Conservation (phyloP, 768 basidiomycete genomes). For the Russula ochroleuca region DNA sequence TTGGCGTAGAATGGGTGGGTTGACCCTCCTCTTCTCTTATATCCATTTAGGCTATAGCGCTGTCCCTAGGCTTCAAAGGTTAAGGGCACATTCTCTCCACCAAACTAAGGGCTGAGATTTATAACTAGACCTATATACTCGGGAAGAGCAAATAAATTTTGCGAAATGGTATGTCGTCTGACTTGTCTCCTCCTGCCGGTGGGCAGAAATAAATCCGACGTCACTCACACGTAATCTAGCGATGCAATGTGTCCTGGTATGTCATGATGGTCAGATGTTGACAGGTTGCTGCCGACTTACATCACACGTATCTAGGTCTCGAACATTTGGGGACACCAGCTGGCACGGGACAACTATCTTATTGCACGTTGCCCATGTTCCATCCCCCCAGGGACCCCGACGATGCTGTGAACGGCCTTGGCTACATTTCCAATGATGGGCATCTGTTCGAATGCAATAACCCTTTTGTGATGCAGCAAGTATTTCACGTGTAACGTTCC, state of each 20-base stretch:
- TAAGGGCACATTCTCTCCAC: neutral
- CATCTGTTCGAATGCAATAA: conserved; percentile 54
- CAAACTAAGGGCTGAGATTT: neutral
- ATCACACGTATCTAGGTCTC: conserved; percentile 36
- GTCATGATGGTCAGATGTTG: no score
- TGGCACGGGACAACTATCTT: conserved; percentile 45
- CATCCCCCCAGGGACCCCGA: conserved; percentile 39
- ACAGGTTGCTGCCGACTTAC: neutral
- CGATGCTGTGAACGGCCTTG: conserved; percentile 33
- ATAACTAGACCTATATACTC: conserved; percentile 52
- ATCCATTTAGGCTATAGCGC: neutral
- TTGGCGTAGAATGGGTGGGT: conserved; percentile 55
- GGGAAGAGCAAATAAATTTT: conserved; percentile 51
- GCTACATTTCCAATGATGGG: conserved; percentile 54
- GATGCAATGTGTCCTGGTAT: conserved; percentile 51
- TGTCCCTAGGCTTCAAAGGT: conserved; percentile 51
- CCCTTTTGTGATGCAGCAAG: conserved; percentile 48
- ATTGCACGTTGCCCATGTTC: conserved; percentile 52
- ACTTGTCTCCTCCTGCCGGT: neutral
- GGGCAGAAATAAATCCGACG: neutral
- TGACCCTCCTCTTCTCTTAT: conserved; percentile 15
- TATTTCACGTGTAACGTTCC: conserved; percentile 54
- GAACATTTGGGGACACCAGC: conserved; percentile 41
- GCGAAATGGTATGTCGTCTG: conserved; percentile 45
- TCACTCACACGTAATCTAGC: conserved; percentile 31